phyloP scores from a whole-genome alignment of 768 basidiomycete species.

The Suillus paluster region DNA sequence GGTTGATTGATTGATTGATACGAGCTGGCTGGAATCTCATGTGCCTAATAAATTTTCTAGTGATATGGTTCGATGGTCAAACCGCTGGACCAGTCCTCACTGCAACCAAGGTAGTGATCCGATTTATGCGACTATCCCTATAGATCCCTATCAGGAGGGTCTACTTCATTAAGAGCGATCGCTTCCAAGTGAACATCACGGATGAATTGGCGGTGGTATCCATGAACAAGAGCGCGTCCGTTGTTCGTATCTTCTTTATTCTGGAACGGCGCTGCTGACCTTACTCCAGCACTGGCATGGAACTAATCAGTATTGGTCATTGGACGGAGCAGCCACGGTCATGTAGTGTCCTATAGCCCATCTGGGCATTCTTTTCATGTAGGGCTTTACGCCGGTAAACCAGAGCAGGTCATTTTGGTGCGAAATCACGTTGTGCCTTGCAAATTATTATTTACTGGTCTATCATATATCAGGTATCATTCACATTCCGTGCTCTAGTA shows the following conservation, averaged over 20 bases:
- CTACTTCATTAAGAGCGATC: slow-evolving; percentile 31
- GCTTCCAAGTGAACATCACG: slow-evolving; percentile 38
- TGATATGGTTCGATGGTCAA: slow-evolving; percentile 41
- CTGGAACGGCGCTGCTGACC: background rate
- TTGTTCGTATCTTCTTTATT: slow-evolving; percentile 27
- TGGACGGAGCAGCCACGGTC: slow-evolving; percentile 48
- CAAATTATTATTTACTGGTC: background rate
- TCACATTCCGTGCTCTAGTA: slow-evolving; percentile 52
- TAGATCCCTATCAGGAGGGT: background rate
- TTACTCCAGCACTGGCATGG: slow-evolving; percentile 43
- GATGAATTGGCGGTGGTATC: slow-evolving; percentile 41
- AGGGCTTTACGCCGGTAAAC: slow-evolving; percentile 33
- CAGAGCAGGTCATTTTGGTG: slow-evolving; percentile 48
- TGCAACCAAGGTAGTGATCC: slow-evolving; percentile 32
- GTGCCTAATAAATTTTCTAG: slow-evolving; percentile 3
- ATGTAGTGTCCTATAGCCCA: slow-evolving; percentile 45
- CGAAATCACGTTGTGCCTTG: background rate
- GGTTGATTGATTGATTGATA: background rate
- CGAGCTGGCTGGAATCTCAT: background rate
- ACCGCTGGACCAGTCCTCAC: slow-evolving; percentile 44
- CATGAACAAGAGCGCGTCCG: slow-evolving; percentile 43
- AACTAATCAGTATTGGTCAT: slow-evolving; percentile 41
- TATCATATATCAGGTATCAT: slow-evolving; percentile 21
- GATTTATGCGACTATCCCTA: background rate
- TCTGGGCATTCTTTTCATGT: slow-evolving; percentile 39